phyloP scores from a whole-genome alignment of 2,329 filamentous ascomycete species.

The Cadophora gregata region DNA sequence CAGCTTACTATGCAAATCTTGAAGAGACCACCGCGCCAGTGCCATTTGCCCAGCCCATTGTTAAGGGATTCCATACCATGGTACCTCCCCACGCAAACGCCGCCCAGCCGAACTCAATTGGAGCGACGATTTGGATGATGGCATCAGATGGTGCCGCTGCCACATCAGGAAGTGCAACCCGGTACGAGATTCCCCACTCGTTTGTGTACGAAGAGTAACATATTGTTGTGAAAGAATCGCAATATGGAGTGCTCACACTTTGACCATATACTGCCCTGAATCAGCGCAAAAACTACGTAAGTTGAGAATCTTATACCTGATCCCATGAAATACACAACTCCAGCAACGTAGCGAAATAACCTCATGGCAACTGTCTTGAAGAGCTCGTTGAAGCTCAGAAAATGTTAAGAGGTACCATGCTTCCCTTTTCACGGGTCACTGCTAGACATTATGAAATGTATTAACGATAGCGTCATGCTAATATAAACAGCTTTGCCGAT shows the following conservation, averaged over 20 bases:
- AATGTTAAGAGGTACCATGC: background rate
- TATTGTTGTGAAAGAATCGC: conserved; percentile 29
- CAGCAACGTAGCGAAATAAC: background rate
- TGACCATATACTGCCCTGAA: background rate
- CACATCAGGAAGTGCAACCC: conserved; percentile 31
- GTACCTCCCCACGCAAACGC: conserved; percentile 34
- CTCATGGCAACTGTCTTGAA: background rate
- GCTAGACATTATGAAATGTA: background rate
- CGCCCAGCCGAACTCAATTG: conserved; percentile 26
- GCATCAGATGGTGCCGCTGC: conserved; percentile 25
- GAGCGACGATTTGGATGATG: conserved; percentile 30
- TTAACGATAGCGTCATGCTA: conserved; percentile 6
- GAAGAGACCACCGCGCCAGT: conserved; percentile 25
- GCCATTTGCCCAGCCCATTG: conserved; percentile 29
- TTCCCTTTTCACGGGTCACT: background rate
- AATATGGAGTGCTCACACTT: conserved; percentile 10
- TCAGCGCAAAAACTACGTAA: background rate
- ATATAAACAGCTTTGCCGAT: conserved; percentile 18
- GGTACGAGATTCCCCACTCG: conserved; percentile 21
- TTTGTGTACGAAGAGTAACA: conserved; percentile 30
- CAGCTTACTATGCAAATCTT: conserved; percentile 28
- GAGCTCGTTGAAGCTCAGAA: background rate
- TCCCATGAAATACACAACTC: background rate
- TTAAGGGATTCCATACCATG: conserved; percentile 32
- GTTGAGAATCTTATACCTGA: background rate